Conservation (phyloP, 345 rosid species). For the Leavenworthia alabamica region DNA sequence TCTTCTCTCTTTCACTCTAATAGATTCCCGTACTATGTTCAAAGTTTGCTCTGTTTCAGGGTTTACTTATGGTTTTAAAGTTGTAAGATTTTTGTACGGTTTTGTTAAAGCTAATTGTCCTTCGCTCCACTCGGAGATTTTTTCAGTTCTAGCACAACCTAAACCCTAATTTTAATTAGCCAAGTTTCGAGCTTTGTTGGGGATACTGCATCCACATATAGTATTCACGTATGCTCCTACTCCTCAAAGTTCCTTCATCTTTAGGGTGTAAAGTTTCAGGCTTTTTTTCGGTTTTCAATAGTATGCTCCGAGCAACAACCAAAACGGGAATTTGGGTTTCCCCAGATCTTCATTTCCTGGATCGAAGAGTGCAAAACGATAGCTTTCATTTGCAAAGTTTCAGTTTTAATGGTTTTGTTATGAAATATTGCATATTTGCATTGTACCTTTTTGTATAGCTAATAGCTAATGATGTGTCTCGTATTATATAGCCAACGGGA, state of each 20-base stretch:
- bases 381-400: too few relatives aligned
- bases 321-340: too few relatives aligned
- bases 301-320: too few relatives aligned
- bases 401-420: too few relatives aligned
- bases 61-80: constrained; percentile 6
- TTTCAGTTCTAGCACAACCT: too few relatives aligned
- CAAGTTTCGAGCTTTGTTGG: neutral
- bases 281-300: too few relatives aligned
- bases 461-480: neutral
- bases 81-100: too few relatives aligned
- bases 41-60: constrained; percentile 21
- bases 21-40: neutral
- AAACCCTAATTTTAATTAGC: neutral
- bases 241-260: constrained; percentile 2
- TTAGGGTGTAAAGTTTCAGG: constrained; percentile 11
- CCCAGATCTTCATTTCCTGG: too few relatives aligned
- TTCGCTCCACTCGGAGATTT: too few relatives aligned
- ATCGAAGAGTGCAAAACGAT: too few relatives aligned
- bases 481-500: constrained; percentile 56
- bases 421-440: neutral
- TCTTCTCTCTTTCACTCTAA: neutral
- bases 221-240: neutral
- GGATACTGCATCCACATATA: neutral
- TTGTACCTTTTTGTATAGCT: too few relatives aligned
- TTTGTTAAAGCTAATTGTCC: too few relatives aligned